These are phyloP conservation scores for Rhizophagus sp. DNA, from an alignment of 192 early-diverging fungal species.

Conservation along the genomic window DNA sequence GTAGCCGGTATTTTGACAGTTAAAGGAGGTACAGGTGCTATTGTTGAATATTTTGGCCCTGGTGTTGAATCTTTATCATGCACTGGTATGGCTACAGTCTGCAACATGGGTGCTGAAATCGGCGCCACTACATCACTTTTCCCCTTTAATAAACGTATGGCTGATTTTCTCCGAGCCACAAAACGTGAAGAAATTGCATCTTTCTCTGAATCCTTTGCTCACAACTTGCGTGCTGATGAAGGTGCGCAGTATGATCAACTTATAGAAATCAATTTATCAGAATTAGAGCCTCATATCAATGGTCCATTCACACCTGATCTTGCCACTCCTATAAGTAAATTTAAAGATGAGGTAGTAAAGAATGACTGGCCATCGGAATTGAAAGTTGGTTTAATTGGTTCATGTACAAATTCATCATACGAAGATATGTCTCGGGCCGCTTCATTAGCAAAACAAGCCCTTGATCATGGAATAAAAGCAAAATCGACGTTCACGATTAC, in stretches of 20 bases:
- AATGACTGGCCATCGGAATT: conserved; percentile 90
- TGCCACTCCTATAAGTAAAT: conserved; percentile 90
- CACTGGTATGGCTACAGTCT: conserved; percentile 98
- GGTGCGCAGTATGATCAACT: conserved; percentile 89
- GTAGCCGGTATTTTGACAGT: conserved; percentile 95
- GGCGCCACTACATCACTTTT: conserved; percentile 97
- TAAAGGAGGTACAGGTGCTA: conserved; percentile 95
- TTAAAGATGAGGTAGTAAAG: conserved; percentile 82
- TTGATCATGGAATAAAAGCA: conserved; percentile 76
- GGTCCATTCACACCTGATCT: conserved; percentile 96
- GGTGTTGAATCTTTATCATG: conserved; percentile 93
- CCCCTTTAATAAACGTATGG: conserved; percentile 93
- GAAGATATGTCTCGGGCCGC: conserved; percentile 97
- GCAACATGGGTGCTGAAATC: conserved; percentile 99
- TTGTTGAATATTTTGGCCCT: conserved; percentile 96
- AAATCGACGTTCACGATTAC: conserved; percentile 89
- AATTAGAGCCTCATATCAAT: conserved; percentile 95
- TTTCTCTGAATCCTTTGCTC: conserved; percentile 76
- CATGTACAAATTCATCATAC: conserved; percentile 98
- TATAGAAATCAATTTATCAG: conserved; percentile 92
- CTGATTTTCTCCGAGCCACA: conserved; percentile 87
- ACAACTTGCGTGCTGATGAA: conserved; percentile 89
- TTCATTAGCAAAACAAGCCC: conserved; percentile 82
- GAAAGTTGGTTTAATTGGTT: conserved; percentile 92
- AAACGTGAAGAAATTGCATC: conserved; percentile 77